These are phyloP conservation scores for Lasiodiplodia sp. DNA, from an alignment of 2,329 filamentous ascomycete genomes.

Conservation along the genomic window DNA sequence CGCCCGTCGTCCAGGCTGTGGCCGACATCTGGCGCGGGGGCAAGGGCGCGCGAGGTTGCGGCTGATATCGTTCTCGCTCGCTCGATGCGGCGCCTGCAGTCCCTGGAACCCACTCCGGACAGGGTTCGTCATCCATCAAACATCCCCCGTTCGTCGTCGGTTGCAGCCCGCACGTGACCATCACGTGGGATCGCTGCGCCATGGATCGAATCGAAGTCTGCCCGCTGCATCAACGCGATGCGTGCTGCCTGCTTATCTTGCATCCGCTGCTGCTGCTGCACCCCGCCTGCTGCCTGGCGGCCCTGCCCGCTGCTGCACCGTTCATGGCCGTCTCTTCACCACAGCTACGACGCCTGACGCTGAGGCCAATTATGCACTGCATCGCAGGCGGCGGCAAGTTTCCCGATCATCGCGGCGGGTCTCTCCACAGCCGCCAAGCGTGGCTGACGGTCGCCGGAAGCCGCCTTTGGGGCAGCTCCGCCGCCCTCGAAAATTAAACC, in stretches of 20 bases:
- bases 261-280: not conserved
- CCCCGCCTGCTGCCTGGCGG: not conserved
- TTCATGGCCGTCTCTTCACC: not conserved
- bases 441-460: not conserved
- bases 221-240: not conserved
- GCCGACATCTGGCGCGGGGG: not conserved
- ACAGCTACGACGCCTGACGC: not conserved
- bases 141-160: not conserved
- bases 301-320: not conserved
- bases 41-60: not conserved
- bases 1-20: not conserved
- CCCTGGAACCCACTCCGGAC: not conserved
- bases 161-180: slow-evolving; percentile 7
- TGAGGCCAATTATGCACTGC: too few relatives aligned
- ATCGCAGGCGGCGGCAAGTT: slow-evolving; percentile 11
- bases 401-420: slow-evolving; percentile 19
- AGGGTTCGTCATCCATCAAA: slow-evolving; percentile 9
- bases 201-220: not conserved
- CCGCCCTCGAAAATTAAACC: slow-evolving; percentile 21
- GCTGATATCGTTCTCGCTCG: not conserved
- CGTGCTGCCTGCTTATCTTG: not conserved
- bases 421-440: slow-evolving; percentile 19
- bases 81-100: not conserved
- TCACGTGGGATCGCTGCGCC: not conserved
- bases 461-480: slow-evolving; percentile 10